Percentiles rank a stretch among this genome's conserved stretches.
phyloP scores from a whole-genome alignment of 2,329 filamentous ascomycete genomes.

The Fusarium multiceps region DNA sequence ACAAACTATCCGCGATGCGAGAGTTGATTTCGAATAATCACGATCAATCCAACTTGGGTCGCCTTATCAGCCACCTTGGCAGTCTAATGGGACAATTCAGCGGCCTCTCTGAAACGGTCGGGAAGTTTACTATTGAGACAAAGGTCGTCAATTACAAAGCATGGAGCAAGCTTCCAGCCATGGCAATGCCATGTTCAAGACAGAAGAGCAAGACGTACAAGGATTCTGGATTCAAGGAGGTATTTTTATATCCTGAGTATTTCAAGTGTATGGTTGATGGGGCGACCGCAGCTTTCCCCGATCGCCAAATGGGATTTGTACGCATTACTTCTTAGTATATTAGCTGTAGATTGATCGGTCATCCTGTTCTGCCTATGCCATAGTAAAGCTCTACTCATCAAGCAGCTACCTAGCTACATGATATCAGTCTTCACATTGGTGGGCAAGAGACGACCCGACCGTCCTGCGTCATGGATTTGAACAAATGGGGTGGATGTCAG shows the following conservation, averaged over 20 bases:
- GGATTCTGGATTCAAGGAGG: background rate
- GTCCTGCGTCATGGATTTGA: background rate
- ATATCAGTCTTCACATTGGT: background rate
- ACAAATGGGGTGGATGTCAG: background rate
- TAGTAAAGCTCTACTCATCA: rapidly evolving
- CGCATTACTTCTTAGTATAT: background rate
- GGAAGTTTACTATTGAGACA: background rate
- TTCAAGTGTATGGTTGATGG: background rate
- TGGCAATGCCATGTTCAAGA: background rate
- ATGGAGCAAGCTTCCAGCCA: background rate
- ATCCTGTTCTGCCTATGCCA: no score
- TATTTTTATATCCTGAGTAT: background rate
- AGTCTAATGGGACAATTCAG: background rate
- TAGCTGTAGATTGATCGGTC: rapidly evolving
- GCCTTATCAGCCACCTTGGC: no score
- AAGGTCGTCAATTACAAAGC: background rate
- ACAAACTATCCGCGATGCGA: no score
- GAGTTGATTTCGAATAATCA: no score
- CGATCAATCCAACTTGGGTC: no score
- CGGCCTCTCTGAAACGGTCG: background rate
- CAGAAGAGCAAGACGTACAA: background rate
- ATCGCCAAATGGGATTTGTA: background rate
- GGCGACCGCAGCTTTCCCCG: background rate
- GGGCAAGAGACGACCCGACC: background rate
- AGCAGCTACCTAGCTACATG: no score